phyloP scores from a whole-genome alignment of 2,329 filamentous ascomycete species.

The Pyrenochaeta sp. region DNA sequence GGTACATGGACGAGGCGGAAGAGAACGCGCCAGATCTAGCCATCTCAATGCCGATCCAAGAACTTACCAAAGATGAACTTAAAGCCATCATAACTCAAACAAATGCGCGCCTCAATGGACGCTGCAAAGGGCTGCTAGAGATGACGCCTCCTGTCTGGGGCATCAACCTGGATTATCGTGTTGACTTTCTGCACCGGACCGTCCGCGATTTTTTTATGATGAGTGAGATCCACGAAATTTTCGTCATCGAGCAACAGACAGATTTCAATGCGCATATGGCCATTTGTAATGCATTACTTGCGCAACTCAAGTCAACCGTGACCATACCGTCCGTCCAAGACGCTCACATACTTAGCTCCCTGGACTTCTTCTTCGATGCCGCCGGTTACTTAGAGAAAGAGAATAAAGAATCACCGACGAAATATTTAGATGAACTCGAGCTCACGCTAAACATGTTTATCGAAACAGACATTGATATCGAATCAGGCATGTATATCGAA shows the following conservation, averaged over 20 bases:
- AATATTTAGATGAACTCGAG: too few species aligned
- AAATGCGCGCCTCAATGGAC: constrained; percentile 5
- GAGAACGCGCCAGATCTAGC: neutral
- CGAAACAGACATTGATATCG: too few species aligned
- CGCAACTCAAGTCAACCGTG: neutral
- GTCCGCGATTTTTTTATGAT: constrained; percentile 14
- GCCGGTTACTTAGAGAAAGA: too few species aligned
- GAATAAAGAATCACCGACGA: too few species aligned
- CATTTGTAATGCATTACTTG: neutral
- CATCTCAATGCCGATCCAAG: neutral
- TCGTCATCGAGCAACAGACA: neutral
- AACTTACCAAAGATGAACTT: constrained; percentile 7
- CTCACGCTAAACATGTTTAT: too few species aligned
- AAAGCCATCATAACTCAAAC: too few species aligned
- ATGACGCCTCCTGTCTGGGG: neutral
- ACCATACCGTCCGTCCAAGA: too few species aligned
- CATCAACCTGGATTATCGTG: too few species aligned
- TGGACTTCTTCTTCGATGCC: too few species aligned
- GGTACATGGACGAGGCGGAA: neutral
- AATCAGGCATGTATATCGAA: too few species aligned
- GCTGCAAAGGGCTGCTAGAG: constrained; percentile 17
- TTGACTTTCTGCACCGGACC: constrained; percentile 11
- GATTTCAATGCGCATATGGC: neutral
- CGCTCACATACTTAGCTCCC: too few species aligned
- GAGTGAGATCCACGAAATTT: neutral